Base-by-base conservation (phyloP, 805 yeast species). In the Starmerella asiatica region DNA sequence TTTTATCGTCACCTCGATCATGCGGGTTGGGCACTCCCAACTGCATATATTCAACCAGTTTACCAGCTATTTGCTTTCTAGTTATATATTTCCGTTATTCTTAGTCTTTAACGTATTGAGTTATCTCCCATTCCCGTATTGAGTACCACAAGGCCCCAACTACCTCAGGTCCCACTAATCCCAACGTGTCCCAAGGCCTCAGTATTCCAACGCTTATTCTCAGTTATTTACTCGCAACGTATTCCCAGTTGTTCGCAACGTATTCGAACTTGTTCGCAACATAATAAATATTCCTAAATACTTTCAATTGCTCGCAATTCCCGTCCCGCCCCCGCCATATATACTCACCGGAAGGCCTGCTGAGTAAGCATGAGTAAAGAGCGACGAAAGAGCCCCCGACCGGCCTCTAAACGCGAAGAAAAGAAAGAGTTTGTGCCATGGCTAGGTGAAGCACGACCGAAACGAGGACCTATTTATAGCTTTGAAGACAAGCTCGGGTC, bases 381-480 rank as follows among this genome's bases (percentile, higher is more conserved):
- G 14, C 16, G 24, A n/a, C 23, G 18, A 18, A 33, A n/a, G 30
- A 30, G 40, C 17, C 40, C 16, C 21, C 16, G 3, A 21, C 21
- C 23, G 36, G 40, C 27, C 27, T 18, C 30, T 29, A 32, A 33
- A 33, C 18, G 21, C 14, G 61, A 58, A 45, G 63, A 62, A 48
- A 57, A 48, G 38, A 37, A 41, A 30, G 42, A 44, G 31, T 52
- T 52, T 33, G 54, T 50, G 34, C 56, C 56, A 3, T 52, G 55
- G 55, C 43, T 47, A 21, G 55, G 60, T 43, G 55, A 67, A 49
- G 84, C 77, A 50, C 75, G 84, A 12, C 97, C 96, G 28, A 81
- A 80, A 64, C 79, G 84, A 60, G 95, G 86, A 47, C 93, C 94
- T 18, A 82, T 86, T 44, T 65, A 84, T 40, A 85, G 86, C 57